These are phyloP conservation scores for Exophiala xenobiotica DNA, from an alignment of 2,329 filamentous ascomycete species.

Conservation along the genomic window DNA sequence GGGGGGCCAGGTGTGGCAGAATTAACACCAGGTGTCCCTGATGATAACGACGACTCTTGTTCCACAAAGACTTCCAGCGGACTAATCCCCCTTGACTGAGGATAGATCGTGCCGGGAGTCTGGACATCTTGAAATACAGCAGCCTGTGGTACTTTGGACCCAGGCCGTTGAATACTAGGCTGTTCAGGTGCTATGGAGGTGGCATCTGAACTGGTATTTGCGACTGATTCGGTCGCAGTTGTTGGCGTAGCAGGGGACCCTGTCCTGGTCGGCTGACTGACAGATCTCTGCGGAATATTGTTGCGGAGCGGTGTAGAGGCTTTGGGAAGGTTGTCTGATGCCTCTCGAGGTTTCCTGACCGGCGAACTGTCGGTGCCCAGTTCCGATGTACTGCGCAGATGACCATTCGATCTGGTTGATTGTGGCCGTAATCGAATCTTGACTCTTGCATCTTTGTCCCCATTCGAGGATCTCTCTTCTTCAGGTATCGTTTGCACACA, in stretches of 20 bases:
- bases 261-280: conserved; percentile 34
- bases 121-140: not conserved
- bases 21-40: conserved; percentile 32
- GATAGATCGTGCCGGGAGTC: conserved; percentile 6
- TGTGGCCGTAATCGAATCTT: conserved; percentile 40
- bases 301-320: conserved; percentile 30
- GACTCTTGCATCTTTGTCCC: conserved; percentile 38
- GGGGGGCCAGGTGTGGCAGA: conserved; percentile 55
- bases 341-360: conserved; percentile 36
- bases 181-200: conserved; percentile 48
- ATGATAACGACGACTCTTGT: conserved; percentile 26
- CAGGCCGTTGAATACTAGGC: conserved; percentile 33
- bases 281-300: conserved; percentile 35
- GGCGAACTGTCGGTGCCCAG: conserved; percentile 35
- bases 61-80: conserved; percentile 40
- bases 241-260: conserved; percentile 40
- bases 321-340: conserved; percentile 41
- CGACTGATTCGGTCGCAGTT: conserved; percentile 35
- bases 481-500: conserved; percentile 32
- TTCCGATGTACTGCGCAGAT: conserved; percentile 41
- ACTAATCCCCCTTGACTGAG: conserved; percentile 30
- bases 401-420: conserved; percentile 44
- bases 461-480: conserved; percentile 32
- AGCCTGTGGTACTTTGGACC: conserved; percentile 24
- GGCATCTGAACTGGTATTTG: conserved; percentile 40